Percentiles rank a stretch among this genome's conserved stretches.
phyloP scores from a whole-genome alignment of 1,284 basidiomycete species.

The Veloporphyrellus conicus region DNA sequence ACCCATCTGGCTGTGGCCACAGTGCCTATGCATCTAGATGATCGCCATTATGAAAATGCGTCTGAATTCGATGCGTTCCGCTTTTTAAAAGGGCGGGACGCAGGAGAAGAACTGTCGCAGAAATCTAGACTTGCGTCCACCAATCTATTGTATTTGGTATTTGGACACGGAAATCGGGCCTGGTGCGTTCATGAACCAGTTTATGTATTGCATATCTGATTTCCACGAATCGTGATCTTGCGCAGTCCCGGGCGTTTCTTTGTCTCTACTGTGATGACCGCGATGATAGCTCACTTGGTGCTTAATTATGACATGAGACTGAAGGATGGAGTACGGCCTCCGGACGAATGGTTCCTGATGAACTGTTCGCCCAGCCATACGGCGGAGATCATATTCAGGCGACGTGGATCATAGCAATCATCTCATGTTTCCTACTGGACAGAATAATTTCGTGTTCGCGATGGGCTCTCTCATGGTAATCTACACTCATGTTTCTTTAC shows the following conservation, averaged over 20 bases:
- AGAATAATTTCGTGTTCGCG: constrained; percentile 12
- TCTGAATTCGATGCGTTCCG: constrained; percentile 37
- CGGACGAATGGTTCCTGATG: constrained; percentile 37
- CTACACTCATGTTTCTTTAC: constrained; percentile 7
- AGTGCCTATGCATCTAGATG: constrained; percentile 36
- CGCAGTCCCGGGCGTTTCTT: constrained; percentile 39
- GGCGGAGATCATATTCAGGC: constrained; percentile 33
- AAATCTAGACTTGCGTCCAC: constrained; percentile 32
- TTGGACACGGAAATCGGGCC: constrained; percentile 42
- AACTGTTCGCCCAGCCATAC: constrained; percentile 30
- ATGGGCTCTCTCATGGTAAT: constrained; percentile 12
- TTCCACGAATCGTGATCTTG: not conserved
- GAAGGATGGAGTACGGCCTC: constrained; percentile 36
- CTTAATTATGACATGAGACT: constrained; percentile 36
- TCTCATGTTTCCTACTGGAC: constrained; percentile 5
- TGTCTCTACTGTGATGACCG: constrained; percentile 34
- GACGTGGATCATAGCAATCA: constrained; percentile 19
- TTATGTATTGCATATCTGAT: constrained; percentile 3
- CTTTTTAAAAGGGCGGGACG: constrained; percentile 30
- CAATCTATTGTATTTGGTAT: constrained; percentile 35
- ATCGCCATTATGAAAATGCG: constrained; percentile 31
- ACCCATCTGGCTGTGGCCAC: constrained; percentile 33
- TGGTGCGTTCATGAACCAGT: constrained; percentile 34
- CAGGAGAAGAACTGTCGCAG: constrained; percentile 16
- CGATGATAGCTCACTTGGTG: constrained; percentile 36